Base-by-base conservation (phyloP, 352 stramenopile genomes). In the Peronospora belbahrii region DNA sequence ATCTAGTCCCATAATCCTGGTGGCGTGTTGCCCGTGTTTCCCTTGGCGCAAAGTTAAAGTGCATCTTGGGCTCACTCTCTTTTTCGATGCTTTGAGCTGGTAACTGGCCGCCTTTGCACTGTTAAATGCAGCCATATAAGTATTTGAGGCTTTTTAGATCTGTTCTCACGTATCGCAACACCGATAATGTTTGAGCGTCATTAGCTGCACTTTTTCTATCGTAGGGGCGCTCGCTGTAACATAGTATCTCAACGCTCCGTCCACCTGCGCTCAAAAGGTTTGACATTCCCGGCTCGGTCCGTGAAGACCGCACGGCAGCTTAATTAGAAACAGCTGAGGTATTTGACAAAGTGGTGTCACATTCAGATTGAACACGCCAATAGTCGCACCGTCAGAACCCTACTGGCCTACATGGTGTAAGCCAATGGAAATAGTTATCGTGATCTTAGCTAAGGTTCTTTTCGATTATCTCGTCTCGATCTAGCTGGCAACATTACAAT, bases 341-440 rank as follows among this genome's bases (percentile, higher is more conserved):
- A 62, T 72, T 35, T 54, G 50, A 9, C 62, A 72, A 48, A 72
- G 58, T 49, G 43, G 15, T 46, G 54, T 24, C 62, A 72, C 43
- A 42, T 72, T 13, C 53, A 66, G 47, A 66, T 68, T 48, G 54
- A 72, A 23, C 19, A 46, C 11, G 43, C 36, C 3, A 40, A 48
- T 25, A 50, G 34, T 18, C 48, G 48, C 25, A 33, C 49, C 14
- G 58, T 68, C 34, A 47, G 34, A 18, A 54, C 58, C 15, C 50
- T 71, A 30, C 52, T 57, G 7, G 52, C 62, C 19, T 70, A 67
- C 33, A 48, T 47, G 24, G 59, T 65, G n/a, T 69, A 54, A 38
- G 8, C 6, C 2, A 4, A 18, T 8, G 37, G 10, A 28, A 20
- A 35, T 11, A 7, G 20, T 20, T 14, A 19, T 10, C 22, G 25